These are phyloP conservation scores for Fragosphaeria purpurea DNA, from an alignment of 2,329 filamentous ascomycete genomes.

Conservation along the genomic window DNA sequence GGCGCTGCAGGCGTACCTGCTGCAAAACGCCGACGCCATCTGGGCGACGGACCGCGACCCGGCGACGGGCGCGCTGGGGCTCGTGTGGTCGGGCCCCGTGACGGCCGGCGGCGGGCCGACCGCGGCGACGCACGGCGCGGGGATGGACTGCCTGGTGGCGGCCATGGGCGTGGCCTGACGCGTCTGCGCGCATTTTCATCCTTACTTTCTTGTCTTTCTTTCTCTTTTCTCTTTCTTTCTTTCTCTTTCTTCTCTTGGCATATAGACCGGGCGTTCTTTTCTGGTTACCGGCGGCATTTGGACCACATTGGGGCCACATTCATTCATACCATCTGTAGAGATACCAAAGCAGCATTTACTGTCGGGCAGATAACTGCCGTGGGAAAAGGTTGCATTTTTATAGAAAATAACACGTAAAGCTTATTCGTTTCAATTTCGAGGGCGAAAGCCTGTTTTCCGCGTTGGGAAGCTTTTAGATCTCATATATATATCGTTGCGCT, in stretches of 20 bases:
- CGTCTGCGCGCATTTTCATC: background rate
- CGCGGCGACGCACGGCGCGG: slow-evolving; percentile 53
- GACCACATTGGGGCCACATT: too few relatives aligned
- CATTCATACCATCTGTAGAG: too few relatives aligned
- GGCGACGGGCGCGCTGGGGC: slow-evolving; percentile 40
- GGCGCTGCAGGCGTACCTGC: slow-evolving; percentile 44
- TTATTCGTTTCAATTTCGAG: too few relatives aligned
- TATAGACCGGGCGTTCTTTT: too few relatives aligned
- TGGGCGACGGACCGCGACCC: slow-evolving; percentile 48
- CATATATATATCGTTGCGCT: too few relatives aligned
- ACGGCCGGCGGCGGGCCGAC: slow-evolving; percentile 31
- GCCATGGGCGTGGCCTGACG: slow-evolving; percentile 33
- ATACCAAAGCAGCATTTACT: too few relatives aligned
- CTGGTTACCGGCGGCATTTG: too few relatives aligned
- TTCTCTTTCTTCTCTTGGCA: background rate
- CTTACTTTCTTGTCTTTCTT: background rate
- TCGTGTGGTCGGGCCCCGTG: slow-evolving; percentile 54
- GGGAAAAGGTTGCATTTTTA: too few relatives aligned
- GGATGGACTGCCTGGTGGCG: slow-evolving; percentile 57
- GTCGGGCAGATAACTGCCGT: too few relatives aligned
- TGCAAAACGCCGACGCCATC: slow-evolving; percentile 53
- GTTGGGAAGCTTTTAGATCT: too few relatives aligned
- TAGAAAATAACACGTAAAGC: too few relatives aligned
- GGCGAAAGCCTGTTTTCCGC: too few relatives aligned
- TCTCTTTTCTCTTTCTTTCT: background rate